Base-by-base conservation (phyloP, 768 basidiomycete genomes). In the Hypholoma fasciculare region DNA sequence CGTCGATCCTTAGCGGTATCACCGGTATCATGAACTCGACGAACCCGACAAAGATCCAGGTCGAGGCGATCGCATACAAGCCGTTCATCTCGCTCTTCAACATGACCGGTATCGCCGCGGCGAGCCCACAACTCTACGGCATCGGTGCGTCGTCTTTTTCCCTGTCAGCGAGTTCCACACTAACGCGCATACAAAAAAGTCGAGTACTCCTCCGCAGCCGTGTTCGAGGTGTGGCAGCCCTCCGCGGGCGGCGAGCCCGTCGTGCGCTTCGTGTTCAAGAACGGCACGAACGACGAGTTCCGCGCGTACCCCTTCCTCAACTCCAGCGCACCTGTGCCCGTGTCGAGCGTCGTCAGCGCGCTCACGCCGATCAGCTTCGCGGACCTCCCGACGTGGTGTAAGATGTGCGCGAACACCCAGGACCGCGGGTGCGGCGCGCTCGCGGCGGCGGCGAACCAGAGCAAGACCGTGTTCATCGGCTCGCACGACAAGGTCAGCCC, bases 71-170 rank as follows among this genome's bases (percentile, higher is more conserved):
- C 51, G 79, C 89, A 0, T 92, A 92, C 76, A 91, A 92, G 70
- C 90, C 90, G 0, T 88, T 92, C 74, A 58, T 90, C 34, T 87
- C 86, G 8, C 70, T 92, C 46, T 92, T 92, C 76, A 88, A 89
- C 71, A 86, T 92, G 83, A 89, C 87, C 0, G 79, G 82, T 2
- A 78, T 81, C 23, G 79, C 80, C 9, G 67, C 77, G 16, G 71
- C 75, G 46, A 77, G 82, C 55, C 80, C 83, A 0, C 65, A 82
- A 60, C 77, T 89, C 3, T 80, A 84, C 37, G 81, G 81, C 12
- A 81, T 90, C 60, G 85, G 88, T 87, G 52, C 53, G 71, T 17
- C 20, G 17, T 13, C 12, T 16, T 26, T 11, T 9, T 23, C 37
- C 26, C 27, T n/a, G 14, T 27, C 19, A 11, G 14, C 23, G 23